Percentiles rank a stretch among this genome's conserved stretches.
phyloP scores from a whole-genome alignment of 1,284 basidiomycete species.

The Rhodotorula glutinis region DNA sequence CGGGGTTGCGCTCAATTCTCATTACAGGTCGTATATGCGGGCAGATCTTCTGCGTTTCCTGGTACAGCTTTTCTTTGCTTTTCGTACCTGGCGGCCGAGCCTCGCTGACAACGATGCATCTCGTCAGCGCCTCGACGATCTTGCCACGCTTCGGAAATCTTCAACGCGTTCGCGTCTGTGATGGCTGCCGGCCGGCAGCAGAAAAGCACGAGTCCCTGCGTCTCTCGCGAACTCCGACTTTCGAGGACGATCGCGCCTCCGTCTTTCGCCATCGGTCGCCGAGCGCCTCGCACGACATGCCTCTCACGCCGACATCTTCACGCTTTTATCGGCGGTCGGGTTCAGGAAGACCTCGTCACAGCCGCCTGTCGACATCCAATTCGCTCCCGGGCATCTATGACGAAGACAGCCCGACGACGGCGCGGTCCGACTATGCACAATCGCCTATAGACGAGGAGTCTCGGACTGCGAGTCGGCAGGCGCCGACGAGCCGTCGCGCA shows the following conservation, averaged over 20 bases:
- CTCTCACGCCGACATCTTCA: neutral
- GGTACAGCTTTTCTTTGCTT: conserved; percentile 8
- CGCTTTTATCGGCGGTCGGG: neutral
- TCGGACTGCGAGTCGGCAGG: neutral
- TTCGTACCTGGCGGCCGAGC: too few relatives aligned
- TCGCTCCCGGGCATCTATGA: conserved; percentile 4
- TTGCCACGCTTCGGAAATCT: conserved; percentile 49
- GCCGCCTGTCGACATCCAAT: conserved; percentile 2
- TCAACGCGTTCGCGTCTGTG: conserved; percentile 91
- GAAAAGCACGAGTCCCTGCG: conserved; percentile 4
- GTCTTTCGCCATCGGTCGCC: neutral
- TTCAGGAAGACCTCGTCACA: neutral
- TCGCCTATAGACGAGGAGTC: neutral
- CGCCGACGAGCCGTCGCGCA: neutral
- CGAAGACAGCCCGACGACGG: neutral
- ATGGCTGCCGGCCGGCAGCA: conserved; percentile 59
- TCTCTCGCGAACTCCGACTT: neutral
- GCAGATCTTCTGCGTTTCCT: conserved; percentile 87
- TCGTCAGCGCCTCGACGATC: conserved; percentile 80
- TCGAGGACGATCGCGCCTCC: conserved; percentile 2
- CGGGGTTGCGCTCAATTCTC: neutral
- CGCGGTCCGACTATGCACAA: neutral
- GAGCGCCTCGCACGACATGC: neutral
- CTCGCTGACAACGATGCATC: too few relatives aligned
- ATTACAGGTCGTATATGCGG: conserved; percentile 43